Percentiles rank a stretch among this genome's conserved stretches.
Conservation (phyloP, 768 basidiomycete species). For the Russula griseocarnosa region DNA sequence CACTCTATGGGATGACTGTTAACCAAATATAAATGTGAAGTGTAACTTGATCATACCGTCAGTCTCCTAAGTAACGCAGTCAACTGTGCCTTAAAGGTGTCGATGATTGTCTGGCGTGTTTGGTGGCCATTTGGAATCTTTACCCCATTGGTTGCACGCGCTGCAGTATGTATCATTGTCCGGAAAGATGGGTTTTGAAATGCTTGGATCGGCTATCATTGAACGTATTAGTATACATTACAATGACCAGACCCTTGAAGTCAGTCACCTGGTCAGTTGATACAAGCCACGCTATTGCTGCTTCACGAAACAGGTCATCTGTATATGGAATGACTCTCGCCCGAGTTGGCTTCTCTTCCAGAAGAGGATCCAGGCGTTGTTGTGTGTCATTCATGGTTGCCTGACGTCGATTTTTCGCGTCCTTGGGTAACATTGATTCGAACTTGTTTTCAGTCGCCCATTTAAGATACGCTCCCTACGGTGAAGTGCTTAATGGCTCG, state of each 20-base stretch:
- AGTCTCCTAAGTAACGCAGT: not conserved
- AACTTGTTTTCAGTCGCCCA: not conserved
- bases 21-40: no score
- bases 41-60: not conserved
- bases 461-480: not conserved
- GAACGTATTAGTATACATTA: no score
- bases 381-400: not conserved
- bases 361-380: not conserved
- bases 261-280: not conserved
- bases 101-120: not conserved
- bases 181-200: not conserved
- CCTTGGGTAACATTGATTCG: not conserved
- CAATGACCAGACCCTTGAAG: accelerated
- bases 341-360: not conserved
- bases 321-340: not conserved
- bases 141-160: not conserved
- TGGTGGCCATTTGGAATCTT: not conserved
- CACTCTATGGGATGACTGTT: no score
- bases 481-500: no score
- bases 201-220: not conserved
- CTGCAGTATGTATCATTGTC: not conserved
- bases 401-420: not conserved
- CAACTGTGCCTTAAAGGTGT: not conserved
- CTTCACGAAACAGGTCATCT: not conserved
- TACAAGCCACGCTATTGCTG: not conserved